phyloP scores from a whole-genome alignment of 2,329 filamentous ascomycete species.

The Arthroderma uncinatum region DNA sequence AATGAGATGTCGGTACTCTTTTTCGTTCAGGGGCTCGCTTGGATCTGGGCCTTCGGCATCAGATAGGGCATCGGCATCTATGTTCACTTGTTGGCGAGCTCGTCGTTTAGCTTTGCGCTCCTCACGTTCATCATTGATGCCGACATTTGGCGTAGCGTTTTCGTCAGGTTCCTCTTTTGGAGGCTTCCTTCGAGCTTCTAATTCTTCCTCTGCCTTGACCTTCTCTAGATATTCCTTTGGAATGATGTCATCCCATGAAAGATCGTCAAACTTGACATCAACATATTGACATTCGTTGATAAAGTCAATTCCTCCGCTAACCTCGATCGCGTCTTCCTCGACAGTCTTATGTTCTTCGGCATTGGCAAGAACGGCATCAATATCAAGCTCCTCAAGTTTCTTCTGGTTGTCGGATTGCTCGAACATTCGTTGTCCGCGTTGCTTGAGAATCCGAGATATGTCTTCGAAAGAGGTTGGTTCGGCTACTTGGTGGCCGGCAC shows the following conservation, averaged over 20 bases:
- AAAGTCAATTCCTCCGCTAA: slow-evolving; percentile 93
- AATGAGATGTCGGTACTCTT: slow-evolving; percentile 85
- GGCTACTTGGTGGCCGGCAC: slow-evolving; percentile 48
- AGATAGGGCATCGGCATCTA: slow-evolving; percentile 60
- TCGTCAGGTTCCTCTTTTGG: slow-evolving; percentile 50
- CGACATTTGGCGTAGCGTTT: not conserved
- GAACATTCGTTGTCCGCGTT: slow-evolving; percentile 98
- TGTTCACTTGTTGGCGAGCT: slow-evolving; percentile 52
- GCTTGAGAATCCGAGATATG: slow-evolving; percentile 92
- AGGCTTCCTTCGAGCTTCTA: slow-evolving; percentile 64
- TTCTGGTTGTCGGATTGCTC: slow-evolving; percentile 95
- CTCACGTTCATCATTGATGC: slow-evolving; percentile 41
- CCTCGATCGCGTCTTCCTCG: slow-evolving; percentile 85
- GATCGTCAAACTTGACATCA: slow-evolving; percentile 84
- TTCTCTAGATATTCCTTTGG: slow-evolving; percentile 82
- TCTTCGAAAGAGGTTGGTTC: slow-evolving; percentile 88
- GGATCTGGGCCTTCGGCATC: slow-evolving; percentile 60
- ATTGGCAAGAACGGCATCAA: slow-evolving; percentile 92
- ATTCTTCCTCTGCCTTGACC: slow-evolving; percentile 81
- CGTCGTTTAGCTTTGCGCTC: slow-evolving; percentile 60
- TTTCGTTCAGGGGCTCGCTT: slow-evolving; percentile 77
- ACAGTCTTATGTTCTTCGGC: slow-evolving; percentile 96
- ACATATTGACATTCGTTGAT: slow-evolving; percentile 83
- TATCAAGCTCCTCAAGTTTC: slow-evolving; percentile 85
- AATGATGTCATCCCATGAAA: slow-evolving; percentile 98